Evolutionary conservation across 2,329 filamentous ascomycete genomes (phyloP).

Genomic region (Pseudogymnoascus verrucosus): DNA sequence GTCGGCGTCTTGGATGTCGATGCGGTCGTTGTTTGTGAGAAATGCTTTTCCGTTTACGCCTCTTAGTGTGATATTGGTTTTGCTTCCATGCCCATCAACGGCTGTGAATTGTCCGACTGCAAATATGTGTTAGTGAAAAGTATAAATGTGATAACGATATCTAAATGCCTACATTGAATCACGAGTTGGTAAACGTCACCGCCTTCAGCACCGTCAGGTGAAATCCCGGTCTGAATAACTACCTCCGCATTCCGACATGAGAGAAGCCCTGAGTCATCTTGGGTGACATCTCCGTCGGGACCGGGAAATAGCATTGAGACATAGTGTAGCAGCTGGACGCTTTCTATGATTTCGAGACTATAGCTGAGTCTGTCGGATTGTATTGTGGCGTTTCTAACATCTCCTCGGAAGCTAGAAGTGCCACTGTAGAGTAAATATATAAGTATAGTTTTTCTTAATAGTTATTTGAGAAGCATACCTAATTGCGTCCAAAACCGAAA

Average conservation of each 20-base stretch:
- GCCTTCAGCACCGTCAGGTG: not conserved
- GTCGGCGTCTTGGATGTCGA: not conserved
- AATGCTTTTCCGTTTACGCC: not conserved
- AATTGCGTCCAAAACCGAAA: not conserved
- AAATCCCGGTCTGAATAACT: conserved; percentile 5
- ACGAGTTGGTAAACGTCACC: conserved; percentile 1
- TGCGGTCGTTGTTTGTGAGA: not conserved
- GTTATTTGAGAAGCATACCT: not conserved
- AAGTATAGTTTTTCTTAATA: not conserved
- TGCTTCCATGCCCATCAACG: not conserved
- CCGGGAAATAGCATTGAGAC: not conserved
- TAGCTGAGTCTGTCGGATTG: not conserved
- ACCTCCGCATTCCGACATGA: conserved; percentile 10
- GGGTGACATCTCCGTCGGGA: not conserved
- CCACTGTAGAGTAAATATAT: not conserved
- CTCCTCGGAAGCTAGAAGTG: not conserved
- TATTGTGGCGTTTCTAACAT: not conserved
- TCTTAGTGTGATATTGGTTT: not conserved
- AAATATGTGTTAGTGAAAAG: not conserved
- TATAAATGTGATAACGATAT: not conserved
- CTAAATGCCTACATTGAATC: conserved; percentile 2
- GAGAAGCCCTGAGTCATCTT: not conserved
- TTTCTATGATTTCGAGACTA: not conserved
- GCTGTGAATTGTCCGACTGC: not conserved
- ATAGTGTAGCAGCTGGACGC: conserved; percentile 4